A percentile compares a stretch with the other conserved stretches of the same genome.
phyloP scores from a whole-genome alignment of 208 protist species.

The Crithidia mellificae region DNA sequence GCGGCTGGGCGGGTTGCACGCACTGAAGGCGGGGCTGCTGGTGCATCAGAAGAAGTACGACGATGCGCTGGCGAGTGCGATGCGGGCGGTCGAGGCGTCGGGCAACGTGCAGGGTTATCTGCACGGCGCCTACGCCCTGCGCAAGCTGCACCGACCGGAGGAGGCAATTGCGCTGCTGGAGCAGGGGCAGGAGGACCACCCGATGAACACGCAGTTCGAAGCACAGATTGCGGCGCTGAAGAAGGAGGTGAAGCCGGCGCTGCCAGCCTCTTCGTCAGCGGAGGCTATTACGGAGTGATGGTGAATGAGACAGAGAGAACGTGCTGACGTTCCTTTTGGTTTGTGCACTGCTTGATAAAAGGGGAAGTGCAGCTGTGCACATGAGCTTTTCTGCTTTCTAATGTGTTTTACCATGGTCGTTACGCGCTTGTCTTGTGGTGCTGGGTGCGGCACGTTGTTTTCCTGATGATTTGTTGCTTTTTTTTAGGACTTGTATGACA shows the following conservation, averaged over 20 bases:
- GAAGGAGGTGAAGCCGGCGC: slow-evolving; percentile 44
- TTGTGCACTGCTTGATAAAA: no score
- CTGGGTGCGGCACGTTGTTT: not conserved
- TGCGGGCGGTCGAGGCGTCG: slow-evolving; percentile 61
- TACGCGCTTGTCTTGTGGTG: not conserved
- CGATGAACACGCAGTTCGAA: slow-evolving; percentile 64
- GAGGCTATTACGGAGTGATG: slow-evolving; percentile 13
- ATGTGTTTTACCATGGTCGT: no score
- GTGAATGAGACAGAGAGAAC: not conserved
- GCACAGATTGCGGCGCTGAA: slow-evolving; percentile 51
- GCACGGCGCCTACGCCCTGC: slow-evolving; percentile 77
- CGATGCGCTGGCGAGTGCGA: slow-evolving; percentile 62
- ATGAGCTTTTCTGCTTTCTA: no score
- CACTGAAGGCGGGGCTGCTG: slow-evolving; percentile 79
- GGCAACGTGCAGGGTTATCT: slow-evolving; percentile 83
- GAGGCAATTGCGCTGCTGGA: slow-evolving; percentile 73
- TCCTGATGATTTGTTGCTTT: not conserved
- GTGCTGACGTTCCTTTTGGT: not conserved
- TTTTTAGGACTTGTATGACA: not conserved
- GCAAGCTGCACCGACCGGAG: slow-evolving; percentile 43
- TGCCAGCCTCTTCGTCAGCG: slow-evolving; percentile 25
- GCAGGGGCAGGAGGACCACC: slow-evolving; percentile 59
- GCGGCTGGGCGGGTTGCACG: slow-evolving; percentile 76
- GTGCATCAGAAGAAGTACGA: slow-evolving; percentile 74
- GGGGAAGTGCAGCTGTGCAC: no score